These are phyloP conservation scores for Dioscorea alata DNA, from an alignment of 106 monocot species.

Conservation along the genomic window DNA sequence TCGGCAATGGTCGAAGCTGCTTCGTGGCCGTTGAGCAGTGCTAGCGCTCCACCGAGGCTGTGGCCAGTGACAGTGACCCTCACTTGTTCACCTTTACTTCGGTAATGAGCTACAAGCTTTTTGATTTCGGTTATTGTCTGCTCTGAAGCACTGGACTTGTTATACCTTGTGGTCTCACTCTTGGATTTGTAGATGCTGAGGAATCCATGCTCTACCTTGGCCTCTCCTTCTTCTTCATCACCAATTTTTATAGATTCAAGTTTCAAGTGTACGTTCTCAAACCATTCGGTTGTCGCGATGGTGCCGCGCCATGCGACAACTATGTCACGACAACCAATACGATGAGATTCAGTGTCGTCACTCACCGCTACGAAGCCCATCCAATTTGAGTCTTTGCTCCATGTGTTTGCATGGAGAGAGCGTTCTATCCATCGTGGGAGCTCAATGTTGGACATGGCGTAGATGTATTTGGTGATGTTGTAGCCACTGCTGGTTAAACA, in stretches of 20 bases:
- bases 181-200: slow-evolving; percentile 55
- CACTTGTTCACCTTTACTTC: slow-evolving; percentile 45
- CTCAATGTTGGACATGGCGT: slow-evolving; percentile 55
- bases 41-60: slow-evolving; percentile 75
- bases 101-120: slow-evolving; percentile 33
- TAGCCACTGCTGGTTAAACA: slow-evolving; percentile 37
- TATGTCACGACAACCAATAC: slow-evolving; percentile 50
- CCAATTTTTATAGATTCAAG: slow-evolving; percentile 6
- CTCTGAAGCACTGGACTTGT: slow-evolving; percentile 59
- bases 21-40: slow-evolving; percentile 58
- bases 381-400: slow-evolving; percentile 72
- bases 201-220: slow-evolving; percentile 64
- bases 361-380: slow-evolving; percentile 73
- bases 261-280: slow-evolving; percentile 38
- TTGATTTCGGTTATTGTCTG: slow-evolving; percentile 52
- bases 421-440: slow-evolving; percentile 41
- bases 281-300: slow-evolving; percentile 40
- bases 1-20: slow-evolving; percentile 27
- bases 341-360: slow-evolving; percentile 33
- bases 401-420: slow-evolving; percentile 31
- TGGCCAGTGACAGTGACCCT: slow-evolving; percentile 70
- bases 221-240: neutral
- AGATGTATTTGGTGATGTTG: slow-evolving; percentile 46
- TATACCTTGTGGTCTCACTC: slow-evolving; percentile 33
- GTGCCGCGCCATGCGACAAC: slow-evolving; percentile 75